Percentiles rank a stretch among this genome's conserved stretches.
Evolutionary conservation across 257 asterid genomes (phyloP).

Genomic region (Buddleja alternifolia): DNA sequence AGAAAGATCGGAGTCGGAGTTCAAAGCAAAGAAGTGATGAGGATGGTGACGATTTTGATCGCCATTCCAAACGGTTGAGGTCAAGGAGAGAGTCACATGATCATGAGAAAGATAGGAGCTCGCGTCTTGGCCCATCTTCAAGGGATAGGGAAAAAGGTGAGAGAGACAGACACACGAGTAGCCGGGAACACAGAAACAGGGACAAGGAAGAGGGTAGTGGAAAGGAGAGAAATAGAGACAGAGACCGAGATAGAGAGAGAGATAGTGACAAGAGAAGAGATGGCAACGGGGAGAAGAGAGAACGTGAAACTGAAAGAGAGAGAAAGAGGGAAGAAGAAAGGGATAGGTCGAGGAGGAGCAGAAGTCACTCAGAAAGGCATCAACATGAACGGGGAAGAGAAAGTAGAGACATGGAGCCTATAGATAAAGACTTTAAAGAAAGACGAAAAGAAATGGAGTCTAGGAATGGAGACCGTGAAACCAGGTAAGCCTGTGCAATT

Average conservation of each 20-base stretch:
- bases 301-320: conserved; percentile 48
- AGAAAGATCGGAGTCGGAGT: conserved; percentile 43
- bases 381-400: conserved; percentile 44
- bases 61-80: conserved; percentile 40
- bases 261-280: conserved; percentile 44
- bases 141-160: conserved; percentile 53
- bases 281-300: conserved; percentile 45
- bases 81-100: conserved; percentile 48
- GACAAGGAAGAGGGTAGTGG: conserved; percentile 43
- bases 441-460: conserved; percentile 43
- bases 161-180: conserved; percentile 36
- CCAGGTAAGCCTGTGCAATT: conserved; percentile 44
- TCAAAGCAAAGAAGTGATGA: conserved; percentile 52
- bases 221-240: conserved; percentile 43
- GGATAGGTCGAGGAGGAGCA: conserved; percentile 48
- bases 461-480: conserved; percentile 46
- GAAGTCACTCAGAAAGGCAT: conserved; percentile 43
- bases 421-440: conserved; percentile 43
- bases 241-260: conserved; percentile 33
- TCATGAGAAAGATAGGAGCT: conserved; percentile 46
- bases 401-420: conserved; percentile 38
- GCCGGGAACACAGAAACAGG: conserved; percentile 41
- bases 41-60: conserved; percentile 43
- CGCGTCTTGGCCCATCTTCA: conserved; percentile 41
- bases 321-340: conserved; percentile 44